Conservation (phyloP, 1,284 basidiomycete species). For the Trichosporon coremiiforme region DNA sequence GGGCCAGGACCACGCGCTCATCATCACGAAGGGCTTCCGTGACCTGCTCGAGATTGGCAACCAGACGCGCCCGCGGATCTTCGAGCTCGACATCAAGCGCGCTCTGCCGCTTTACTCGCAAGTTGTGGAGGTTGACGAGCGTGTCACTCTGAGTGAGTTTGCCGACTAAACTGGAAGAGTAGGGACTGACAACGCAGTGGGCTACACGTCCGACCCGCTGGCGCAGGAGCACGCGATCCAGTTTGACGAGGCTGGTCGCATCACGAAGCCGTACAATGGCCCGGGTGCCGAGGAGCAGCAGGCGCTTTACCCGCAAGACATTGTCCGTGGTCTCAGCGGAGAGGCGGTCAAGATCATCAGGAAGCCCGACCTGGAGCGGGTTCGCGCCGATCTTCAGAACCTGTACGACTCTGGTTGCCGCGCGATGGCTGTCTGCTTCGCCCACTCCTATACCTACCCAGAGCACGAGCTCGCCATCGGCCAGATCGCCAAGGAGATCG, state of each 20-base stretch:
- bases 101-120: slow-evolving; percentile 56
- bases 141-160: slow-evolving; percentile 68
- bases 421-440: slow-evolving; percentile 79
- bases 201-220: slow-evolving; percentile 85
- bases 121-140: slow-evolving; percentile 60
- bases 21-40: slow-evolving; percentile 65
- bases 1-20: slow-evolving; percentile 83
- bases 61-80: slow-evolving; percentile 52
- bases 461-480: slow-evolving; percentile 70
- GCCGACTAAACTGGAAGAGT: neutral
- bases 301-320: slow-evolving; percentile 39
- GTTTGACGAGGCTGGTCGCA: slow-evolving; percentile 68
- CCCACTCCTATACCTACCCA: slow-evolving; percentile 73
- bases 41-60: slow-evolving; percentile 58
- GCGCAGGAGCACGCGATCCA: slow-evolving; percentile 72
- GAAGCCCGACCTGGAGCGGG: slow-evolving; percentile 34
- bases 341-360: slow-evolving; percentile 77
- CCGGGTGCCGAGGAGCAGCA: slow-evolving; percentile 30
- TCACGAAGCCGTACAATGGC: slow-evolving; percentile 70
- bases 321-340: slow-evolving; percentile 81
- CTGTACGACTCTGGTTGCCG: slow-evolving; percentile 77
- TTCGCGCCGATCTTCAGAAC: slow-evolving; percentile 64
- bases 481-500: slow-evolving; percentile 70
- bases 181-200: slow-evolving; percentile 60
- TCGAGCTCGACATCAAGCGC: slow-evolving; percentile 55